Evolutionary conservation across 1,284 basidiomycete genomes (phyloP).

Genomic region (Leccinum griseonigrum): DNA sequence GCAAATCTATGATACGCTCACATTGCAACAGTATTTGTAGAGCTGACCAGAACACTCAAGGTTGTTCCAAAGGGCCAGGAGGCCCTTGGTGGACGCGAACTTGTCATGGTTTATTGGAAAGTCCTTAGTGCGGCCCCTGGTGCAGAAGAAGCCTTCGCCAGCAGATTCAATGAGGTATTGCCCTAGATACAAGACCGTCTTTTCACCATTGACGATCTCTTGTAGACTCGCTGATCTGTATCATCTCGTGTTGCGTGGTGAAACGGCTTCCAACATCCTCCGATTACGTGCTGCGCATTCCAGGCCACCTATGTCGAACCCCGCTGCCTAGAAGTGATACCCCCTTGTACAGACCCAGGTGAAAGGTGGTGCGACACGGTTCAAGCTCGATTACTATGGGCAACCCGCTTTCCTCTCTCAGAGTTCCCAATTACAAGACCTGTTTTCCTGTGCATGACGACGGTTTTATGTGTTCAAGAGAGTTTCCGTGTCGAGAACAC

Average conservation of each 20-base stretch:
- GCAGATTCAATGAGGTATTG: conserved; percentile 81
- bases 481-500: conserved; percentile 98
- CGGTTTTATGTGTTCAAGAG: conserved; percentile 97
- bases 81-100: conserved; percentile 94
- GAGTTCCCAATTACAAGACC: conserved; percentile 94
- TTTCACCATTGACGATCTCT: conserved; percentile 3
- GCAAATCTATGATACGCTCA: conserved; percentile 95
- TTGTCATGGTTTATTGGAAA: conserved; percentile 93
- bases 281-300: conserved; percentile 91
- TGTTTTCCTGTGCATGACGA: conserved; percentile 94
- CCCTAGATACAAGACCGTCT: neutral
- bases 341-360: conserved; percentile 99
- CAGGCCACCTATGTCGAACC: conserved; percentile 69
- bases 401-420: conserved; percentile 95
- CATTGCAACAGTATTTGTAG: conserved; percentile 88
- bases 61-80: conserved; percentile 91
- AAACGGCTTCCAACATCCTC: conserved; percentile 90
- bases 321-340: conserved; percentile 89
- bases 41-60: conserved; percentile 86
- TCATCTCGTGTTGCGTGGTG: conserved; percentile 94
- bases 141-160: conserved; percentile 94
- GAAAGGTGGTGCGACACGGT: conserved; percentile 95
- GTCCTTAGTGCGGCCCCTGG: conserved; percentile 88
- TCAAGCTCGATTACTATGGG: conserved; percentile 96
- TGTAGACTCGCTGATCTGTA: conserved; percentile 86